These are phyloP conservation scores for Chlorella sp. DNA, from an alignment of 139 green algal genomes.

Conservation along the genomic window DNA sequence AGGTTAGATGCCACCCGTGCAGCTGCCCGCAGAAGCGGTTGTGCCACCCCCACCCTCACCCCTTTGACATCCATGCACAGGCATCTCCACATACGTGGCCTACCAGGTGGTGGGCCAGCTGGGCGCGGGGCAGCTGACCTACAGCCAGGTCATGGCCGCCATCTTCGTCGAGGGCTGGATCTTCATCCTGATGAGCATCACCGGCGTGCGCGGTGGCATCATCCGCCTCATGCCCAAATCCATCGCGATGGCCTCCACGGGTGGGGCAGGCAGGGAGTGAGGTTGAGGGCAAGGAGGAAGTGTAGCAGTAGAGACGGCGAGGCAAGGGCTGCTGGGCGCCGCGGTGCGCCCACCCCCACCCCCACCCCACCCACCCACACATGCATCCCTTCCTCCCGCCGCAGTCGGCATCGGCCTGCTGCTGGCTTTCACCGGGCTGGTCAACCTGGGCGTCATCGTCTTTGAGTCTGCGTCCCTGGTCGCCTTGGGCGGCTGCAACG, in stretches of 20 bases:
- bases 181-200: constrained; percentile 74
- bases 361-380: too few relatives aligned
- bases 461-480: constrained; percentile 71
- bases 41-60: not conserved
- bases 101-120: constrained; percentile 42
- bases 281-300: too few relatives aligned
- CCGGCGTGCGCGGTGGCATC: constrained; percentile 60
- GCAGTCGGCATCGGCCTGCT: constrained; percentile 79
- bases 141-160: constrained; percentile 54
- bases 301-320: too few relatives aligned
- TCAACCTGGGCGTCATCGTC: constrained; percentile 64
- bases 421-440: constrained; percentile 77
- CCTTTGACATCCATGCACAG: not conserved
- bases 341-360: too few relatives aligned
- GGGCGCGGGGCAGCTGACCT: constrained; percentile 45
- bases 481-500: constrained; percentile 37
- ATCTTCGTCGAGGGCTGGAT: constrained; percentile 80
- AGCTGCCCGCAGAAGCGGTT: not conserved
- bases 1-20: too few relatives aligned
- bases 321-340: too few relatives aligned
- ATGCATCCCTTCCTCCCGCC: not conserved
- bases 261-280: not conserved
- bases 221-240: constrained; percentile 68
- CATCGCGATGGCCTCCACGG: constrained; percentile 58
- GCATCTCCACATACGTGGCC: constrained; percentile 42